Conservation (phyloP, 2,329 filamentous ascomycete genomes). For the Verticillium nubilum region DNA sequence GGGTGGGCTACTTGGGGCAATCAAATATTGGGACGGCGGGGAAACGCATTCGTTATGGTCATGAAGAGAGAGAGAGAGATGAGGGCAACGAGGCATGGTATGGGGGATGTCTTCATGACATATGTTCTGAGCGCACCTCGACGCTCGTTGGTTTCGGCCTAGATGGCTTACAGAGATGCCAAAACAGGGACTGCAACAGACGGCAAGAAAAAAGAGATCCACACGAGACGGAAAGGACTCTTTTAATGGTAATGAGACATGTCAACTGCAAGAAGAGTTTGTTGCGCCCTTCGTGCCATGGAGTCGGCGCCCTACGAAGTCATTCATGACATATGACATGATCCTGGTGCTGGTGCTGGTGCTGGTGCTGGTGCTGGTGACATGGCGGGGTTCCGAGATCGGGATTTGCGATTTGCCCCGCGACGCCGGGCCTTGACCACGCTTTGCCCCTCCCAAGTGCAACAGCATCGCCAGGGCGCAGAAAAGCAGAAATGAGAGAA, state of each 20-base stretch:
- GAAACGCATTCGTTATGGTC: constrained; percentile 9
- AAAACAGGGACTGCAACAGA: not conserved
- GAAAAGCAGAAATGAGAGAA: not conserved
- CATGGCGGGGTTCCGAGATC: not conserved
- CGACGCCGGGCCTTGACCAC: not conserved
- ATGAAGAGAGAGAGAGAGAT: constrained; percentile 1
- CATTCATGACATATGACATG: too few species aligned
- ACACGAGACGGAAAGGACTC: not conserved
- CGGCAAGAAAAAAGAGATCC: not conserved
- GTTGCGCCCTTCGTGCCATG: not conserved
- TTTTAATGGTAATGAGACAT: constrained; percentile 6
- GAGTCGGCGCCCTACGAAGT: too few species aligned
- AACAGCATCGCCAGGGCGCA: not conserved
- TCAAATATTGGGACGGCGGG: not conserved
- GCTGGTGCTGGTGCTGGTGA: too few species aligned
- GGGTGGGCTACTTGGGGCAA: not conserved
- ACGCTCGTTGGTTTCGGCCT: too few species aligned
- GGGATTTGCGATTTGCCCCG: not conserved
- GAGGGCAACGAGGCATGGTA: not conserved
- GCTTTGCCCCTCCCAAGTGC: not conserved
- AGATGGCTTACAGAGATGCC: too few species aligned
- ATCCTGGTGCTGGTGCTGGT: too few species aligned
- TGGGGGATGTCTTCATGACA: not conserved
- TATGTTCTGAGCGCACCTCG: not conserved
- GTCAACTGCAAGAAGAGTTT: not conserved